phyloP scores from a whole-genome alignment of 2,329 filamentous ascomycete species.

The Drechmeria coniospora region DNA sequence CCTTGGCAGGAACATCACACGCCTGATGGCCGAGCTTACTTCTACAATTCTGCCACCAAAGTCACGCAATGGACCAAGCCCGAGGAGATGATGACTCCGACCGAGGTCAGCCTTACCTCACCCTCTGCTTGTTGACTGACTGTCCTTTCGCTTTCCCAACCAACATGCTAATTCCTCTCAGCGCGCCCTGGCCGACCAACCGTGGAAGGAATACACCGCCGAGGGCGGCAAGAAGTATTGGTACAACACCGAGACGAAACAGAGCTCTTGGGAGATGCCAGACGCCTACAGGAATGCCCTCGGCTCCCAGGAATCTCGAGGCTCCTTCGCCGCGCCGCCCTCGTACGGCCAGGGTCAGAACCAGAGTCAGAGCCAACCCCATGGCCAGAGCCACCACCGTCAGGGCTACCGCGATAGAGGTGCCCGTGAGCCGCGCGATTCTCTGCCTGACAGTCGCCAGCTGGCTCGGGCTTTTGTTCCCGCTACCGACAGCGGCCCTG shows the following conservation, averaged over 20 bases:
- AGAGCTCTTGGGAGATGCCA: constrained; percentile 92
- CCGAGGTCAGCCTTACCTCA: constrained; percentile 45
- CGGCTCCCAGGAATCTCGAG: constrained; percentile 31
- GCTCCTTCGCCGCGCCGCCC: background rate
- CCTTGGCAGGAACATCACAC: constrained; percentile 73
- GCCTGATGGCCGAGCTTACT: constrained; percentile 73
- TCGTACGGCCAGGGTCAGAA: background rate
- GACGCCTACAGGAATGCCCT: constrained; percentile 64
- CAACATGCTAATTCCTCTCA: constrained; percentile 16
- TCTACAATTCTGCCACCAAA: constrained; percentile 77
- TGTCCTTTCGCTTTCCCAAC: background rate
- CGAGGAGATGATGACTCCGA: constrained; percentile 67
- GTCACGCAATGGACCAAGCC: constrained; percentile 92
- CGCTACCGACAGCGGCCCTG: constrained; percentile 54
- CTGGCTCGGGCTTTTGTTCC: constrained; percentile 42
- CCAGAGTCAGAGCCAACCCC: constrained; percentile 12
- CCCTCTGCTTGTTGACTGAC: background rate
- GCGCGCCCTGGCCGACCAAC: constrained; percentile 67
- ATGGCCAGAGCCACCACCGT: constrained; percentile 25
- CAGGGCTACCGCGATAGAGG: constrained; percentile 21
- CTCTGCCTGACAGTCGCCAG: constrained; percentile 1
- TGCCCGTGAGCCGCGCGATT: constrained; percentile 12
- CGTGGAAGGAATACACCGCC: constrained; percentile 86
- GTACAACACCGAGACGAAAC: constrained; percentile 82
- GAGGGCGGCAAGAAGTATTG: constrained; percentile 85